Evolutionary conservation across 305 asterid species (phyloP).

Genomic region (Fraxinus xanthoxyloides): DNA sequence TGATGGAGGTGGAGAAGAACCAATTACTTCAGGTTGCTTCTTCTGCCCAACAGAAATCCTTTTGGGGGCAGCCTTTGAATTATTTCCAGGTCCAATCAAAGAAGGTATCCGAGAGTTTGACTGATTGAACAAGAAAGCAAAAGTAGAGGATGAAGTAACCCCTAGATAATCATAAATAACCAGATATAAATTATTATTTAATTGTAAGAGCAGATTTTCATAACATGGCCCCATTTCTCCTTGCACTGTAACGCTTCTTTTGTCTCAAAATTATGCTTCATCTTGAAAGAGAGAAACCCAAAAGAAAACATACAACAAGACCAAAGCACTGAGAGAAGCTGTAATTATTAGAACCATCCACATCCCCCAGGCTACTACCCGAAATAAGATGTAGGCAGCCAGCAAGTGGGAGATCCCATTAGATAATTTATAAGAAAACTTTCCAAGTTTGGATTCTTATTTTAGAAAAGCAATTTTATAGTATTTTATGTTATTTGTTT

Average conservation of each 20-base stretch:
- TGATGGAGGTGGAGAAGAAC: slow-evolving; percentile 74
- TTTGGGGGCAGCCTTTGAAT: slow-evolving; percentile 54
- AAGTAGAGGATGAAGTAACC: slow-evolving; percentile 9
- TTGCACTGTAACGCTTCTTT: background rate
- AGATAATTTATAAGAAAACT: background rate
- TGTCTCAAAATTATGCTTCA: background rate
- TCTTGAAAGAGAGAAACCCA: background rate
- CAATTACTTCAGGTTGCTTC: slow-evolving; percentile 76
- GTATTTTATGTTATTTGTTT: background rate
- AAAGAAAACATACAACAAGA: background rate
- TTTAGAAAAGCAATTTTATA: background rate
- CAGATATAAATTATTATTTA: background rate
- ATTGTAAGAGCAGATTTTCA: background rate
- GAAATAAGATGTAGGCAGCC: background rate
- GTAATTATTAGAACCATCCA: background rate
- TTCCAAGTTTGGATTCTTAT: background rate
- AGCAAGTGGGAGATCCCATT: background rate
- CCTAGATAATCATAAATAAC: background rate
- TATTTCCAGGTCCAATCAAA: slow-evolving; percentile 49
- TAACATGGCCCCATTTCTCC: background rate
- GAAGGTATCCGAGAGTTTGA: slow-evolving; percentile 54
- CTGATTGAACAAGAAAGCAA: slow-evolving; percentile 37
- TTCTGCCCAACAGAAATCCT: slow-evolving; percentile 75
- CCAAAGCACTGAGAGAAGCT: background rate
- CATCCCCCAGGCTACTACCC: background rate